A percentile compares a stretch with the other conserved stretches of the same genome.
These are phyloP conservation scores for Pythium guiyangense DNA, from an alignment of 352 stramenopile genomes.

Conservation along the genomic window DNA sequence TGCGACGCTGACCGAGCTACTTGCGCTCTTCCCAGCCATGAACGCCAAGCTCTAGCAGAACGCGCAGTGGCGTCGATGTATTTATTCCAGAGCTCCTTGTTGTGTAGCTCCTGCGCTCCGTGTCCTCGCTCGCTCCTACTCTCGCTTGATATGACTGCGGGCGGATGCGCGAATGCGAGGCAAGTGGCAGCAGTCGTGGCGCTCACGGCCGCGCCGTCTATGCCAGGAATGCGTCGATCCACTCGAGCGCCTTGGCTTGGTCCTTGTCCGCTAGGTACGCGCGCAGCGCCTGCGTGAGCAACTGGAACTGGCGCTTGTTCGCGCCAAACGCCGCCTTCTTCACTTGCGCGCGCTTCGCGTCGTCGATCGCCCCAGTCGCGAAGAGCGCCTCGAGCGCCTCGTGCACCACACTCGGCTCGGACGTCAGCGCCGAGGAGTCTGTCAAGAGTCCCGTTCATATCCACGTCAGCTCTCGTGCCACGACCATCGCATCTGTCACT, in stretches of 20 bases:
- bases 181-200: not conserved
- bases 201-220: not conserved
- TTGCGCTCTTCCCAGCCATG: slow-evolving; percentile 30
- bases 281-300: slow-evolving; percentile 47
- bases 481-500: not conserved
- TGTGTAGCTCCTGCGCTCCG: no score
- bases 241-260: slow-evolving; percentile 51
- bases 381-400: slow-evolving; percentile 44
- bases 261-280: slow-evolving; percentile 38
- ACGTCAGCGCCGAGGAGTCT: slow-evolving; percentile 1
- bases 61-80: slow-evolving; percentile 18
- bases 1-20: slow-evolving; percentile 35
- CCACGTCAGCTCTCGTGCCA: not conserved
- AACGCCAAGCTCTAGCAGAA: slow-evolving; percentile 38
- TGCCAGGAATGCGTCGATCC: slow-evolving; percentile 57
- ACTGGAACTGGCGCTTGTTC: slow-evolving; percentile 42
- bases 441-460: not conserved
- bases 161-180: no score
- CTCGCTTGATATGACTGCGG: no score
- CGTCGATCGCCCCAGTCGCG: slow-evolving; percentile 39
- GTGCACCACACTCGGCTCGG: slow-evolving; percentile 20
- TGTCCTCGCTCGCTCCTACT: no score
- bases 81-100: slow-evolving; percentile 15
- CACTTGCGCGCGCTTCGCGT: slow-evolving; percentile 39
- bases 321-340: slow-evolving; percentile 56